These are phyloP conservation scores for Scedosporium dehoogii DNA, from an alignment of 2,329 filamentous ascomycete species.

Conservation along the genomic window DNA sequence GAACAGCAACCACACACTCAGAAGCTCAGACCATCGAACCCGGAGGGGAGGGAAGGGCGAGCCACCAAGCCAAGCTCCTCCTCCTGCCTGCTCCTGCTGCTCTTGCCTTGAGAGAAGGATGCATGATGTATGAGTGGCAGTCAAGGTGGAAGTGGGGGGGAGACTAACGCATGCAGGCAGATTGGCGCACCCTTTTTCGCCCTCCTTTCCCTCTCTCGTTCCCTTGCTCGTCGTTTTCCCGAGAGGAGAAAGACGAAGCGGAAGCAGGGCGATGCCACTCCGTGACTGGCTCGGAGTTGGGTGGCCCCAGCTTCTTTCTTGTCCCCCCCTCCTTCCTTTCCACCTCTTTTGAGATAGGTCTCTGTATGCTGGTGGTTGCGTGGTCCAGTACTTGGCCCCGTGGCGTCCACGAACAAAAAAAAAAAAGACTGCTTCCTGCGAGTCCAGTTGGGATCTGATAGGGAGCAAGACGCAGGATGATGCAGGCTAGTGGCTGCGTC, in stretches of 20 bases:
- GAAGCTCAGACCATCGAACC: too few species aligned
- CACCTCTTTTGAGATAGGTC: too few species aligned
- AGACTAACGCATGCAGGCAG: neutral
- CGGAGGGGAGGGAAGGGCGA: too few species aligned
- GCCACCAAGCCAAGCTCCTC: too few species aligned
- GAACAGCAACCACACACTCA: too few species aligned
- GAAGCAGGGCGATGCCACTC: neutral
- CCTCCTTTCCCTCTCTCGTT: neutral
- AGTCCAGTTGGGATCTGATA: neutral
- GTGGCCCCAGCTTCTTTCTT: neutral
- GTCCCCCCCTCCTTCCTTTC: too few species aligned
- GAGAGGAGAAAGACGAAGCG: neutral
- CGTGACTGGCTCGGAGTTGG: neutral
- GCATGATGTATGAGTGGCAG: neutral
- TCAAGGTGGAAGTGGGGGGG: neutral
- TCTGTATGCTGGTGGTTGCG: too few species aligned
- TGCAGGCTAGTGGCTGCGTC: neutral
- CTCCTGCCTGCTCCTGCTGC: too few species aligned
- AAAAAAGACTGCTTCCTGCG: too few species aligned
- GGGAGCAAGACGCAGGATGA: neutral
- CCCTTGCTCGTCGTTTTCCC: neutral
- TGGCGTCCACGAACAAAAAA: too few species aligned
- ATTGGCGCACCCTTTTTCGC: neutral
- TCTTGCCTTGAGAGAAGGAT: neutral
- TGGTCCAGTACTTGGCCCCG: too few species aligned